These are phyloP conservation scores for Penicillium expansum DNA, from an alignment of 2,329 filamentous ascomycete species.

Conservation along the genomic window DNA sequence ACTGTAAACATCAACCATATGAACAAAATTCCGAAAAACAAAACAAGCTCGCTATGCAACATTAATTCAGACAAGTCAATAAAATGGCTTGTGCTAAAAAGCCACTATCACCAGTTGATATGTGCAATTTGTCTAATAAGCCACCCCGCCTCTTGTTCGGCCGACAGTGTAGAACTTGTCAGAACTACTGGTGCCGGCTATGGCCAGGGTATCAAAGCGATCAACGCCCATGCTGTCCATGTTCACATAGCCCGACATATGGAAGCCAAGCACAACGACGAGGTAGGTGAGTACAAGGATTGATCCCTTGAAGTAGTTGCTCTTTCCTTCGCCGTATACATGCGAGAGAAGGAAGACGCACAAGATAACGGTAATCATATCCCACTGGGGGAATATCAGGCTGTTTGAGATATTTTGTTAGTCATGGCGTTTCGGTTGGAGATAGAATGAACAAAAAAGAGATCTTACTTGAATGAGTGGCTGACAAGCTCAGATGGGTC, in stretches of 20 bases:
- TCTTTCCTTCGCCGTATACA: slow-evolving; percentile 98
- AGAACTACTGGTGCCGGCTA: slow-evolving; percentile 30
- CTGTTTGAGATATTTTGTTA: slow-evolving; percentile 39
- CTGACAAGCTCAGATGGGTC: slow-evolving; percentile 52
- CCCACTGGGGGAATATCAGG: slow-evolving; percentile 97
- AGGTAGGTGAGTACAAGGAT: slow-evolving; percentile 91
- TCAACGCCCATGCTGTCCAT: slow-evolving; percentile 50
- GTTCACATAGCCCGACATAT: slow-evolving; percentile 68
- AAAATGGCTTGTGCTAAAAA: background rate
- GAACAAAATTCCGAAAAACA: background rate
- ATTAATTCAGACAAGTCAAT: background rate
- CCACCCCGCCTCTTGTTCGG: slow-evolving; percentile 35
- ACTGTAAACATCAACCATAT: background rate
- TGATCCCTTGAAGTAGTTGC: slow-evolving; percentile 99
- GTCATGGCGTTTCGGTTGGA: slow-evolving; percentile 15
- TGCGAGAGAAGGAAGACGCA: slow-evolving; percentile 96
- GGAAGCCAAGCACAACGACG: slow-evolving; percentile 89
- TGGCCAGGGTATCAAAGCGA: slow-evolving; percentile 47
- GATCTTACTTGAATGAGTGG: slow-evolving; percentile 53
- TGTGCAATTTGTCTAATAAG: slow-evolving; percentile 27
- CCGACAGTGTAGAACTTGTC: slow-evolving; percentile 47
- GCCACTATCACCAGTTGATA: background rate
- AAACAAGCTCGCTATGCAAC: slow-evolving; percentile 7
- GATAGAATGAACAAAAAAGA: background rate
- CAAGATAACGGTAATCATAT: slow-evolving; percentile 94